phyloP scores from a whole-genome alignment of 1,284 basidiomycete genomes.

The Pseudozyma tsukubaensis region DNA sequence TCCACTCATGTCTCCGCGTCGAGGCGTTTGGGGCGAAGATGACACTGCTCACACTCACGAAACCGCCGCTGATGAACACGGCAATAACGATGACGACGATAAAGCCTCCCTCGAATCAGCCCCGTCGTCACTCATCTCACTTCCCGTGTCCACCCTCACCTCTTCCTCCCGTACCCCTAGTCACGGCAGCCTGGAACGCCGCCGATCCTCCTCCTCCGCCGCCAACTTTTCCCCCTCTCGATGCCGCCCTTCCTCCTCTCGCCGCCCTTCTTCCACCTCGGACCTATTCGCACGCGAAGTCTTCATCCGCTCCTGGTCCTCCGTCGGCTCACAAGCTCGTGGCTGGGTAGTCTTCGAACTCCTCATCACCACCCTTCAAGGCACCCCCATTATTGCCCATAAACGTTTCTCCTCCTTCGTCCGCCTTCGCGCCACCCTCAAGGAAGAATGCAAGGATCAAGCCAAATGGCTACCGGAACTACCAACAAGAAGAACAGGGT shows the following conservation, averaged over 20 bases:
- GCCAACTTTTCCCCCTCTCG: conserved; percentile 6
- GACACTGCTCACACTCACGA: background rate
- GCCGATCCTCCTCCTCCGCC: conserved; percentile 11
- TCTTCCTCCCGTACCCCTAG: conserved; percentile 34
- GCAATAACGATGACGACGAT: conserved; percentile 21
- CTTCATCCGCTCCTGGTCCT: conserved; percentile 57
- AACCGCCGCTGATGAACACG: conserved; percentile 1
- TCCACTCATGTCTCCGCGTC: conserved; percentile 17
- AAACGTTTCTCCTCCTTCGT: conserved; percentile 55
- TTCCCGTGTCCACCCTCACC: conserved; percentile 44
- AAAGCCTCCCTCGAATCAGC: conserved; percentile 39
- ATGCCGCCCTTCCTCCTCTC: conserved; percentile 12
- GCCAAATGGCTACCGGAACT: conserved; percentile 46
- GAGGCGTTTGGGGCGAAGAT: background rate
- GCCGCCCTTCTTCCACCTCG: background rate
- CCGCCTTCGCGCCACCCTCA: conserved; percentile 27
- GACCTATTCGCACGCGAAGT: conserved; percentile 53
- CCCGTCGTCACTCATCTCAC: conserved; percentile 39
- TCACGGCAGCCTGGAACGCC: conserved; percentile 30
- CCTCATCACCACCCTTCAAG: conserved; percentile 48
- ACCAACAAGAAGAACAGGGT: conserved; percentile 47
- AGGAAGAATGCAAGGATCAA: conserved; percentile 35
- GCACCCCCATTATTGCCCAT: conserved; percentile 40
- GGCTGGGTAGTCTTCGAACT: conserved; percentile 64
- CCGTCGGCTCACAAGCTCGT: conserved; percentile 53